Conservation (phyloP, 2,329 filamentous ascomycete species). For the Exophiala bonariae region DNA sequence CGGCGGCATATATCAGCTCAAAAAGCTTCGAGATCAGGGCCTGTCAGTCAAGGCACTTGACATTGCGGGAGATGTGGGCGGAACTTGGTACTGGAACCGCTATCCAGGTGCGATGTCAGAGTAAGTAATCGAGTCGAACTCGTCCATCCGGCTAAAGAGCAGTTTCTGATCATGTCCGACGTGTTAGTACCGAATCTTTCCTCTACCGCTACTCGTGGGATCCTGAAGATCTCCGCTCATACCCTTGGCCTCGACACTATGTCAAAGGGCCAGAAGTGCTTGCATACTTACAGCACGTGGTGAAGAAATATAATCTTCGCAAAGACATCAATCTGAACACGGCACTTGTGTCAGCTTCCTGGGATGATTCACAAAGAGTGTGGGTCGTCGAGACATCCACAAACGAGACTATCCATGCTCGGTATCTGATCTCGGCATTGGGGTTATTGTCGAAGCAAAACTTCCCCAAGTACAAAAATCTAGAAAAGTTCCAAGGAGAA, state of each 20-base stretch:
- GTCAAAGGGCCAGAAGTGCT: conserved; percentile 35
- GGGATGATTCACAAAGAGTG: too few relatives aligned
- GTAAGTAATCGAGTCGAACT: not conserved
- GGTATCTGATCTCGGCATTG: too few relatives aligned
- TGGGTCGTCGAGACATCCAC: too few relatives aligned
- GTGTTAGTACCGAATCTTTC: conserved; percentile 32
- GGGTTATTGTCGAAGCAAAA: too few relatives aligned
- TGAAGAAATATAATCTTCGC: conserved; percentile 41
- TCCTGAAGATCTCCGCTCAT: not conserved
- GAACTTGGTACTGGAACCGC: conserved; percentile 47
- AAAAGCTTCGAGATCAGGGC: too few relatives aligned
- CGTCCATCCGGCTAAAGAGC: too few relatives aligned
- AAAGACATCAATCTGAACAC: conserved; percentile 47
- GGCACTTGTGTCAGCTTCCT: conserved; percentile 32
- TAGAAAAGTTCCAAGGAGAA: too few relatives aligned
- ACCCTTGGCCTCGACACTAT: conserved; percentile 5
- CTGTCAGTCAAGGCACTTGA: conserved; percentile 45
- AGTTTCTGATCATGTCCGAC: too few relatives aligned
- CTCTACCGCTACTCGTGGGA: conserved; percentile 11
- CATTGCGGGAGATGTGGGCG: conserved; percentile 44
- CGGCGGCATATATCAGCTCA: too few relatives aligned
- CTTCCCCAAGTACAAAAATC: too few relatives aligned
- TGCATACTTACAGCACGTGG: conserved; percentile 48
- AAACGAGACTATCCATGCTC: too few relatives aligned
- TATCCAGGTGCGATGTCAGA: conserved; percentile 49